phyloP scores from a whole-genome alignment of 106 monocot genomes.

The Amphibolis antarctica region DNA sequence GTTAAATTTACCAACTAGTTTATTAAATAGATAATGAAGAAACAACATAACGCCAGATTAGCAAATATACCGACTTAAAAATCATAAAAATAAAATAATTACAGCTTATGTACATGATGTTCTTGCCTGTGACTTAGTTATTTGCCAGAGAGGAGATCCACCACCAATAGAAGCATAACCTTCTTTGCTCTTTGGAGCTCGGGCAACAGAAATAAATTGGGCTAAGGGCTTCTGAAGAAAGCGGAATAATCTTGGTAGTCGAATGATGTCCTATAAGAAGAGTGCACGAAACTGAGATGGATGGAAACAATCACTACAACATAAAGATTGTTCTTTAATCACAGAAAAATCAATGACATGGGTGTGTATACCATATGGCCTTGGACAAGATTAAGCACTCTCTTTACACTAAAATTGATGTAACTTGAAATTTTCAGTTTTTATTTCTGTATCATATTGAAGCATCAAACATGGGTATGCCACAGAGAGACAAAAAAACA shows the following conservation, averaged over 20 bases:
- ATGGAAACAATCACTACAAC: neutral
- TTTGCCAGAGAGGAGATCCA: slow-evolving; percentile 84
- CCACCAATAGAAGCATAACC: slow-evolving; percentile 98
- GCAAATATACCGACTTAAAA: neutral
- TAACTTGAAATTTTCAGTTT: too few relatives aligned
- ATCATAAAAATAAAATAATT: neutral
- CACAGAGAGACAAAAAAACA: too few relatives aligned
- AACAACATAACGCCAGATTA: too few relatives aligned
- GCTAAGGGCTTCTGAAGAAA: slow-evolving; percentile 90
- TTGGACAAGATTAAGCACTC: too few relatives aligned
- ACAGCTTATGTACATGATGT: neutral
- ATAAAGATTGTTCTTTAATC: too few relatives aligned
- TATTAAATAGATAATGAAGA: too few relatives aligned
- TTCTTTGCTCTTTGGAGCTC: slow-evolving; percentile 97
- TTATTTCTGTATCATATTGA: too few relatives aligned
- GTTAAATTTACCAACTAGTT: too few relatives aligned
- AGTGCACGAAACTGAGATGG: neutral
- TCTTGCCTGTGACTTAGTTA: slow-evolving; percentile 80
- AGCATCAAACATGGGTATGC: too few relatives aligned
- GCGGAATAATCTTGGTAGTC: slow-evolving; percentile 70
- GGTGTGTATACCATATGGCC: too few relatives aligned
- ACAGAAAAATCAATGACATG: too few relatives aligned
- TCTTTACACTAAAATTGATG: too few relatives aligned
- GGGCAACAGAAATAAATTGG: slow-evolving; percentile 68
- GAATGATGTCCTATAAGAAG: slow-evolving; percentile 72